Conservation (phyloP, 345 rosid genomes). For the Syzygium jambos region DNA sequence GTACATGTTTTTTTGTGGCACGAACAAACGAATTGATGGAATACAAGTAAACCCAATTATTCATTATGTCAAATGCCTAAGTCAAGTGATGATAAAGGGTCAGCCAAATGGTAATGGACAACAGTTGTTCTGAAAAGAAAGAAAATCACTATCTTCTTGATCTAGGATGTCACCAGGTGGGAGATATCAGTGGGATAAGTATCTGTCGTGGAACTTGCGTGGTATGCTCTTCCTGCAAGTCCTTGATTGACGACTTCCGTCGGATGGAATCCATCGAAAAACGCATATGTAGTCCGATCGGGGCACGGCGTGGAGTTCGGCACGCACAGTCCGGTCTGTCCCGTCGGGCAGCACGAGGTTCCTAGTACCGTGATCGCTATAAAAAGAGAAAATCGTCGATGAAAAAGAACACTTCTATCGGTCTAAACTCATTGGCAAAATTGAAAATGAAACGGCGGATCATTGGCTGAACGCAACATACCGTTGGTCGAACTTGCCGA, state of each 20-base stretch:
- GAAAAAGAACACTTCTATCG: not conserved
- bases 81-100: not conserved
- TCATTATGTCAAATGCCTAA: not conserved
- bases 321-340: conserved; percentile 18
- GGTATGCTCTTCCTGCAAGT: conserved; percentile 13
- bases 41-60: not conserved
- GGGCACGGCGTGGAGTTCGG: conserved; percentile 16
- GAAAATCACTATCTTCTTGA: not conserved
- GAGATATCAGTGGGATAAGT: conserved; percentile 19
- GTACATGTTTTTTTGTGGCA: not conserved
- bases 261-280: conserved; percentile 44
- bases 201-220: conserved; percentile 5
- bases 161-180: conserved; percentile 2
- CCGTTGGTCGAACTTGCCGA: not conserved
- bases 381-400: not conserved
- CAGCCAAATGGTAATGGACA: not conserved
- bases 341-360: conserved; percentile 26
- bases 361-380: not conserved
- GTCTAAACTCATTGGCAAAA: not conserved
- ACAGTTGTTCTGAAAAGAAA: not conserved
- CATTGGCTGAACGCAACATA: not conserved
- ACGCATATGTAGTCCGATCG: conserved; percentile 7
- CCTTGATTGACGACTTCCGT: conserved; percentile 16
- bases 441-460: not conserved
- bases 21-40: not conserved